phyloP scores from a whole-genome alignment of 208 protist species.

The Leishmania amazonensis region DNA sequence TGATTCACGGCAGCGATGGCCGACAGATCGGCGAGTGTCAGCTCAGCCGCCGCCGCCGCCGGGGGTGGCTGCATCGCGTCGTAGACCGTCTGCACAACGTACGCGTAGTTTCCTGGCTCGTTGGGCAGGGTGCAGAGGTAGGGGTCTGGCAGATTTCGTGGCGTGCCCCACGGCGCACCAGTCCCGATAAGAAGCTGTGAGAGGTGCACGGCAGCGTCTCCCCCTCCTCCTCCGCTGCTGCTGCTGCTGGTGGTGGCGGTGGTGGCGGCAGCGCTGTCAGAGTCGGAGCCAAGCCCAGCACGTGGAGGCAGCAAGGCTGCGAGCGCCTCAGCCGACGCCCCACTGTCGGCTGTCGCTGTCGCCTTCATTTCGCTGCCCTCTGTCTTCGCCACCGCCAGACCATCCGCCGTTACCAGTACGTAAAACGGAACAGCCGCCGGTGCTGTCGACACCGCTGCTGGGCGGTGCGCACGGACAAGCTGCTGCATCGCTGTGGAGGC shows the following conservation, averaged over 20 bases:
- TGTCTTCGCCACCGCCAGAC: constrained; percentile 22
- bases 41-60: not conserved
- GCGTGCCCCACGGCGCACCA: constrained; percentile 68
- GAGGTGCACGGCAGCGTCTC: constrained; percentile 6
- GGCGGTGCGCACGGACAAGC: constrained; percentile 40
- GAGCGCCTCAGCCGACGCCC: constrained; percentile 5
- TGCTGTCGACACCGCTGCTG: constrained; percentile 8
- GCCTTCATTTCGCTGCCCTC: not conserved
- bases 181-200: constrained; percentile 74
- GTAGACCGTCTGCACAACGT: constrained; percentile 52
- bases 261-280: not conserved
- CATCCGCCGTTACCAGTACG: constrained; percentile 60
- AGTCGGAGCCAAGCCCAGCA: not conserved
- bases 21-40: constrained; percentile 23
- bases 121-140: constrained; percentile 72
- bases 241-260: too few relatives aligned
- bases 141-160: constrained; percentile 73
- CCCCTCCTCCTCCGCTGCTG: not conserved
- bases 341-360: not conserved
- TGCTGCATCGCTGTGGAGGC: constrained; percentile 53
- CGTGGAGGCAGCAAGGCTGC: constrained; percentile 16
- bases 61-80: constrained; percentile 30
- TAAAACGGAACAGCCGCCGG: constrained; percentile 37
- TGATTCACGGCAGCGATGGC: constrained; percentile 44
- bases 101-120: constrained; percentile 75